Percentiles rank a stretch among this genome's conserved stretches.
These are phyloP conservation scores for Nicotiana otophora DNA, from an alignment of 257 asterid genomes.

Conservation along the genomic window DNA sequence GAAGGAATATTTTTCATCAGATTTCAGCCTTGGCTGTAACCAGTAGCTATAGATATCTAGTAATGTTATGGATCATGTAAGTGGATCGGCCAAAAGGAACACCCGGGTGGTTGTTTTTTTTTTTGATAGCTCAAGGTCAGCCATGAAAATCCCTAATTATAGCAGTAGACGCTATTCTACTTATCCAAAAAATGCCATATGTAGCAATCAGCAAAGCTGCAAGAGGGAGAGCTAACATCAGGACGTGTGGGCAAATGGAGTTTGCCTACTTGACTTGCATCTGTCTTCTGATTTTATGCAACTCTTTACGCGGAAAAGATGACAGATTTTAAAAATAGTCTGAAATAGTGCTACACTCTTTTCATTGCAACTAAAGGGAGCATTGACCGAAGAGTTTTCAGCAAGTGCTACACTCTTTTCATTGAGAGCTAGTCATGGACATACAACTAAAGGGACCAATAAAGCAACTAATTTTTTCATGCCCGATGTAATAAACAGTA, in stretches of 20 bases:
- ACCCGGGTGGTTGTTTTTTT: neutral
- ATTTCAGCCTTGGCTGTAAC: neutral
- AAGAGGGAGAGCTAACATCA: neutral
- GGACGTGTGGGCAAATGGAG: neutral
- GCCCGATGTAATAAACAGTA: neutral
- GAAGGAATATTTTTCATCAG: neutral
- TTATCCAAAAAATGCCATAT: neutral
- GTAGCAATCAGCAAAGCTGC: neutral
- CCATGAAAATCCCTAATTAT: neutral
- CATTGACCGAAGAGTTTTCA: neutral
- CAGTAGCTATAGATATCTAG: neutral
- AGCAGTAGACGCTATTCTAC: neutral
- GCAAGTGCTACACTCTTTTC: neutral
- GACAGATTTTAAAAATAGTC: neutral
- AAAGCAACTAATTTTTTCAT: neutral
- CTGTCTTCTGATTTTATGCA: neutral
- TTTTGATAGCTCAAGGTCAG: neutral
- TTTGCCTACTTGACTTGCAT: neutral
- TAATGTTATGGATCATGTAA: neutral
- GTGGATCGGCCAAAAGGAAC: neutral
- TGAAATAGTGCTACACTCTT: neutral
- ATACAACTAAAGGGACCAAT: neutral
- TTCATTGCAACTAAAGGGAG: neutral
- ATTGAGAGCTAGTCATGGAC: neutral
- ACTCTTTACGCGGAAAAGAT: neutral